A percentile compares a stretch with the other conserved stretches of the same genome.
Evolutionary conservation across 176 grass and related monocot genomes (phyloP).

Genomic region (Hordeum marinum): DNA sequence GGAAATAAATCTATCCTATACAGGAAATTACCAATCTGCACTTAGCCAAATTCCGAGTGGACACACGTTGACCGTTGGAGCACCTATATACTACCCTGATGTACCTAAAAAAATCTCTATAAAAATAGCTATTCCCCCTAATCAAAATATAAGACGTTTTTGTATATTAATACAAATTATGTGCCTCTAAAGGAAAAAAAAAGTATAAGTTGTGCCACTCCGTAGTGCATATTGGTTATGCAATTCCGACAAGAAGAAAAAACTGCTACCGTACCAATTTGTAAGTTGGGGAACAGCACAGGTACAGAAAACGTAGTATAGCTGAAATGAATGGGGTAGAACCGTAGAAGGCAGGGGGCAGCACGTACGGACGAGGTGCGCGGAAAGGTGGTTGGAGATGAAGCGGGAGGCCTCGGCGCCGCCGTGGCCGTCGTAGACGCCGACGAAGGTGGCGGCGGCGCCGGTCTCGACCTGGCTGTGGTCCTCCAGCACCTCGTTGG

Average conservation of each 20-base stretch:
- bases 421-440: conserved; percentile 96
- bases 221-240: neutral
- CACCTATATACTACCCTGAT: too few species aligned
- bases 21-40: too few species aligned
- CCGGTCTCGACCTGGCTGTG: conserved; percentile 94
- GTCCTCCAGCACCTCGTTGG: conserved; percentile 92
- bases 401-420: conserved; percentile 91
- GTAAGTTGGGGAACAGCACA: neutral
- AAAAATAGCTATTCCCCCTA: too few species aligned
- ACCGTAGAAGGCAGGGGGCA: neutral
- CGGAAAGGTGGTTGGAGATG: conserved; percentile 80
- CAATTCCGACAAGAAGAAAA: neutral
- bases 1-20: too few species aligned
- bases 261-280: neutral
- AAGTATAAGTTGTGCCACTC: neutral
- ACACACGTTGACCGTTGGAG: too few species aligned
- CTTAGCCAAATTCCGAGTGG: too few species aligned
- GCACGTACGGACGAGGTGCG: conserved; percentile 79
- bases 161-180: too few species aligned
- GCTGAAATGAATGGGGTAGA: neutral
- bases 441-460: conserved; percentile 63
- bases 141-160: too few species aligned
- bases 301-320: neutral
- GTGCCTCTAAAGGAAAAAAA: neutral
- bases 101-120: too few species aligned